These are phyloP conservation scores for Helotiales sp. DNA, from an alignment of 2,329 filamentous ascomycete genomes.

Conservation along the genomic window DNA sequence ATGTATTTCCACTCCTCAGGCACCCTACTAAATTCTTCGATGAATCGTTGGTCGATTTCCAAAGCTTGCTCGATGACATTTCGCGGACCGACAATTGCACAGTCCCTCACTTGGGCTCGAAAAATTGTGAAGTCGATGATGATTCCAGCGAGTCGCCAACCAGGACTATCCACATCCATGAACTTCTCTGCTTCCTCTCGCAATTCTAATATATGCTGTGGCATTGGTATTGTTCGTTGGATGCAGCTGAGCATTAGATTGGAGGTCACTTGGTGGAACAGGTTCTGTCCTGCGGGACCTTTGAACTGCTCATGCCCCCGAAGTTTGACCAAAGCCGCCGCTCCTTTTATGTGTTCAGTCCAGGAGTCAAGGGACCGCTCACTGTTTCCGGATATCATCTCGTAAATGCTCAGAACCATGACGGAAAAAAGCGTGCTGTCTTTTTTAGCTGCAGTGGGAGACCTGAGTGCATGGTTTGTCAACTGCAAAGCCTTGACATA, in stretches of 20 bases:
- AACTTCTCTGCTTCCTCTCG: slow-evolving; percentile 50
- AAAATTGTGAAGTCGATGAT: slow-evolving; percentile 43
- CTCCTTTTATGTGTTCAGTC: slow-evolving; percentile 59
- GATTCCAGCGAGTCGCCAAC: slow-evolving; percentile 49
- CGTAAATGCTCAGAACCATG: slow-evolving; percentile 59
- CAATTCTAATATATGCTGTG: slow-evolving; percentile 53
- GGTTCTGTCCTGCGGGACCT: slow-evolving; percentile 52
- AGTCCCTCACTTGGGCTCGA: slow-evolving; percentile 26
- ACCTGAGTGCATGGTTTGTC: slow-evolving; percentile 55
- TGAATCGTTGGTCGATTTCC: slow-evolving; percentile 34
- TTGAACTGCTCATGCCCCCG: slow-evolving; percentile 55
- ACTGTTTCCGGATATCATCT: slow-evolving; percentile 56
- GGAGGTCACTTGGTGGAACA: slow-evolving; percentile 60
- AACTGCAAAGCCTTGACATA: slow-evolving; percentile 57
- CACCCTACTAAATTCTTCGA: slow-evolving; percentile 19
- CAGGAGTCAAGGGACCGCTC: slow-evolving; percentile 55
- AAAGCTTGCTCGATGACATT: slow-evolving; percentile 32
- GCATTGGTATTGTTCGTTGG: slow-evolving; percentile 55
- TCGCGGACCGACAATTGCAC: slow-evolving; percentile 43
- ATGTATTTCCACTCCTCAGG: slow-evolving; percentile 34
- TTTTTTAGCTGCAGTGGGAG: slow-evolving; percentile 53
- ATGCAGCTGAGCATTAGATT: slow-evolving; percentile 58
- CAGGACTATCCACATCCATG: slow-evolving; percentile 46
- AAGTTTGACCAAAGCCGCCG: slow-evolving; percentile 55
- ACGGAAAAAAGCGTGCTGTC: slow-evolving; percentile 61